A percentile compares a stretch with the other conserved stretches of the same genome.
Conservation (phyloP, 805 yeast genomes). For the Hanseniaspora vineae region DNA sequence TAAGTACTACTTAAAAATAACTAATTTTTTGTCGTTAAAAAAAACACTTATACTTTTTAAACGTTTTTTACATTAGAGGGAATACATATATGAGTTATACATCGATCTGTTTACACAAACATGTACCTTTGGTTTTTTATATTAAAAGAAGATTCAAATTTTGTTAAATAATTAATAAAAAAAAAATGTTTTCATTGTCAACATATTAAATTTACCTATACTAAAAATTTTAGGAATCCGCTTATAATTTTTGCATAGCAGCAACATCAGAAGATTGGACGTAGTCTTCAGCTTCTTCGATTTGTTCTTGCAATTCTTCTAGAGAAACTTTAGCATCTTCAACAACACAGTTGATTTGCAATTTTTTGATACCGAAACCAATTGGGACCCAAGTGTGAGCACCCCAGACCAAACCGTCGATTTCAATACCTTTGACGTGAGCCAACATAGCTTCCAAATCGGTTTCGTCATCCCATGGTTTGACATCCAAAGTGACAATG, state of each 20-base stretch:
- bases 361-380: slow-evolving; percentile 99
- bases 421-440: slow-evolving; percentile 70
- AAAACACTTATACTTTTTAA: too few relatives aligned
- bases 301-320: slow-evolving; percentile 68
- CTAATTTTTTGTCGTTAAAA: too few relatives aligned
- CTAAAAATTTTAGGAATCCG: background rate
- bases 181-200: too few relatives aligned
- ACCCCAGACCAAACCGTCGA: slow-evolving; percentile 98
- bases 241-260: slow-evolving; percentile 92
- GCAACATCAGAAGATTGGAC: slow-evolving; percentile 98
- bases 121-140: background rate
- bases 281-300: slow-evolving; percentile 93
- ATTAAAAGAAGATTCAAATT: too few relatives aligned
- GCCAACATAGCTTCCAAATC: slow-evolving; percentile 80
- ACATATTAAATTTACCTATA: too few relatives aligned
- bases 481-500: slow-evolving; percentile 89
- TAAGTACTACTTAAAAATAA: too few relatives aligned
- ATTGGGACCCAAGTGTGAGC: slow-evolving; percentile 91
- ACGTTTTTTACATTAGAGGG: too few relatives aligned
- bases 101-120: background rate
- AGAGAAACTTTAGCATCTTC: slow-evolving; percentile 94
- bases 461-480: slow-evolving; percentile 99
- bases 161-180: too few relatives aligned
- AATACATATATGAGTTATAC: too few relatives aligned
- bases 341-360: slow-evolving; percentile 95